Evolutionary conservation across 352 stramenopile species (phyloP), one percentile per base, ranked within the genome.

Genomic region (Paralagenidium karlingii): DNA sequence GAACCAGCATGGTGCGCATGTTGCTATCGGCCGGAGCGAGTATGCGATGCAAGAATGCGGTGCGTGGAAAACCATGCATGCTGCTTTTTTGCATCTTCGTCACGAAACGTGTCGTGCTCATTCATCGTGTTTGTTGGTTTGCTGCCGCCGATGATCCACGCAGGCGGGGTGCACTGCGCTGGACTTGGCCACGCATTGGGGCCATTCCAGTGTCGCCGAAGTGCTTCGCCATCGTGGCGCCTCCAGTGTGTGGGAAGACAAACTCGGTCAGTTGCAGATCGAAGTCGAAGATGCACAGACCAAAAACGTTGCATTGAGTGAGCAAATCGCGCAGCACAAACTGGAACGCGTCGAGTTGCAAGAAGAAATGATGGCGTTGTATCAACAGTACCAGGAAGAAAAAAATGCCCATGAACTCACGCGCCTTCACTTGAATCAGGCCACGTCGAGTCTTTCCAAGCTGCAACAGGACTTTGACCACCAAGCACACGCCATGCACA

Each of bases 241-340:
- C 5, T 58, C 49, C 31, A 83, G 68, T 24, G 68, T 81, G 6
- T 86, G 73, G 68, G 68, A 86, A 58, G 68, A 80, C 34, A 86
- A 86, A 30, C 51, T 86, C 20, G 68, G 68, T 1, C 41, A 66
- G 1, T 43, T 86, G n/a, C 73, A 86, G 32, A 53, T 77, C 10
- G 47, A 76, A 12, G 51, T 81, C 6, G 68, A 86, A 52, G 68
- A 82, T 28, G 40, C 69, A 1, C 58, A 50, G 21, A 52, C 74
- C 2, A 41, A 68, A 5, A 46, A 63, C n/a, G 43, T 40, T 5
- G 51, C 70, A 39, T 51, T 60, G 12, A 32, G 44, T 15, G 33
- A 34, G 22, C 52, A 59, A 28, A 56, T 36, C 3, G 38, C 51
- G 0, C 38, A 50, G 10, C 71, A 65, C 43, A 49, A 48, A 24